phyloP scores from a whole-genome alignment of 2,329 filamentous ascomycete species.

The Proliferodiscus dingleyae region DNA sequence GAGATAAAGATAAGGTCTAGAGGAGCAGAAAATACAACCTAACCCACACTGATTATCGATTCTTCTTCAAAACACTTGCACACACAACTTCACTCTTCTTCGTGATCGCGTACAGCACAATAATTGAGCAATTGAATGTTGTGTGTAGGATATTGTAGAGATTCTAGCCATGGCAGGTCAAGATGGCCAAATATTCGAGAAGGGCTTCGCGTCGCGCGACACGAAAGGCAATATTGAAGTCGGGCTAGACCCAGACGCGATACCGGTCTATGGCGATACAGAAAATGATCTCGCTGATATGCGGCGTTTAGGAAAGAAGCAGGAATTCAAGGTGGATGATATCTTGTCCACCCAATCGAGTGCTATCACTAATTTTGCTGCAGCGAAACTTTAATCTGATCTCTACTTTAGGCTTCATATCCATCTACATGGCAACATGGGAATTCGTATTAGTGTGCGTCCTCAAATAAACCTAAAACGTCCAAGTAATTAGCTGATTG shows the following conservation, averaged over 20 bases:
- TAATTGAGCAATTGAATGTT: background rate
- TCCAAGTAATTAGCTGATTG: no score
- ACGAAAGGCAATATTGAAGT: no score
- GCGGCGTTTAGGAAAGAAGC: conserved; percentile 29
- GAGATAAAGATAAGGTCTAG: background rate
- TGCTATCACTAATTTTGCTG: conserved; percentile 2
- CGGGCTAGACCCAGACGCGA: no score
- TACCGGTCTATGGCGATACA: conserved; percentile 23
- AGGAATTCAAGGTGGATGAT: conserved; percentile 25
- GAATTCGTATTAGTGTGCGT: conserved; percentile 37
- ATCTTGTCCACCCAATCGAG: background rate
- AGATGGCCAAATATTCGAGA: background rate
- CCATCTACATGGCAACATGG: conserved; percentile 41
- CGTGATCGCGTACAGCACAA: background rate
- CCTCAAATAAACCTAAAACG: no score
- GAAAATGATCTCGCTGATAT: conserved; percentile 32
- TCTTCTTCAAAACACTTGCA: background rate
- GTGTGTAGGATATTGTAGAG: no score
- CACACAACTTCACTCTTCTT: background rate
- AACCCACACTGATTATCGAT: background rate
- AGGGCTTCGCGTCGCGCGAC: no score
- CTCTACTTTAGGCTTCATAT: conserved; percentile 39
- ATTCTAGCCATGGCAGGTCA: background rate
- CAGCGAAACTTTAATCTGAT: conserved; percentile 38
- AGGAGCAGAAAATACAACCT: background rate